These are phyloP conservation scores for Excoecaria agallocha DNA, from an alignment of 345 rosid species.

Conservation along the genomic window DNA sequence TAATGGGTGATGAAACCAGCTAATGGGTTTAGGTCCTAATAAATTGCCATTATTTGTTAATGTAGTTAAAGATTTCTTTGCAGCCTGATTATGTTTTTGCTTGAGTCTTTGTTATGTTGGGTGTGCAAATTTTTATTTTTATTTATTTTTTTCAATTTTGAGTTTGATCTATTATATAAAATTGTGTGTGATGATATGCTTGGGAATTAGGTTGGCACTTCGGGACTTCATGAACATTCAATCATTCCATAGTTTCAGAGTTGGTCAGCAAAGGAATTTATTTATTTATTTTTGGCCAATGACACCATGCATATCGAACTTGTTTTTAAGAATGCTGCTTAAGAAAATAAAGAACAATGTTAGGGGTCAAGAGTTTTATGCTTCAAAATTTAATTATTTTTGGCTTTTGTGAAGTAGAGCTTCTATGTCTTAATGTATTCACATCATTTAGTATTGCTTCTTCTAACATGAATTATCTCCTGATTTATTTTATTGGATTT, in stretches of 20 bases:
- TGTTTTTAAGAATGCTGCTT: background rate
- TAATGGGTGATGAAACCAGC: constrained; percentile 2
- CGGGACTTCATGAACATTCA: background rate
- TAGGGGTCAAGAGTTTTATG: background rate
- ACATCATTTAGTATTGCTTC: background rate
- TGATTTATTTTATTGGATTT: constrained; percentile 3
- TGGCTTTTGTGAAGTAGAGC: background rate
- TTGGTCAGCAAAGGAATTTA: background rate
- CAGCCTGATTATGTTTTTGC: background rate
- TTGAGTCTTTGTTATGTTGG: background rate
- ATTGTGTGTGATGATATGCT: background rate
- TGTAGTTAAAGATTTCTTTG: background rate
- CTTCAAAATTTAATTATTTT: background rate
- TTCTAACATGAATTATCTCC: constrained; percentile 6
- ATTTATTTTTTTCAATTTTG: background rate
- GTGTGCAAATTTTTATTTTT: background rate
- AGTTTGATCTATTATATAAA: background rate
- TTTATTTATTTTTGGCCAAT: background rate
- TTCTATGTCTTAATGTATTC: background rate
- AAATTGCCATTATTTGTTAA: constrained; percentile 1
- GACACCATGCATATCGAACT: background rate
- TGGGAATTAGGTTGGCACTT: background rate
- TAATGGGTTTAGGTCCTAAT: constrained; percentile 9
- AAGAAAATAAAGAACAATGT: background rate
- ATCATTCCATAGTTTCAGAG: background rate